Conservation (phyloP, 345 rosid genomes). For the Carallia brachiata region DNA sequence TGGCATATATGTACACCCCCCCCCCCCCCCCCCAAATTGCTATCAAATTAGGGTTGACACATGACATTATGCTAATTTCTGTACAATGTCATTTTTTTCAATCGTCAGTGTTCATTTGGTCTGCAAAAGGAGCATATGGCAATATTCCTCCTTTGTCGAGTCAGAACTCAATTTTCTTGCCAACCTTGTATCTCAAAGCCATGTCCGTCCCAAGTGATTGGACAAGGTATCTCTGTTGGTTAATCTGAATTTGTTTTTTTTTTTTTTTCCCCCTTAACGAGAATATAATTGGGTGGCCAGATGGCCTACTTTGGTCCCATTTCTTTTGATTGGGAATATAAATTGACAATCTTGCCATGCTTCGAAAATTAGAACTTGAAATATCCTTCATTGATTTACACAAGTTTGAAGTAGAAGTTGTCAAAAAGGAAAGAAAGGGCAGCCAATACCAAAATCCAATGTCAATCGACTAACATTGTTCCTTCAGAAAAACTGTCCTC, state of each 20-base stretch:
- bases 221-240: too few species aligned
- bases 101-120: not conserved
- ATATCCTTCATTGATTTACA: too few species aligned
- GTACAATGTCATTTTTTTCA: not conserved
- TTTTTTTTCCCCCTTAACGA: not conserved
- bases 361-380: too few species aligned
- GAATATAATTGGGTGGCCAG: not conserved
- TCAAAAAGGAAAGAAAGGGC: too few species aligned
- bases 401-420: too few species aligned
- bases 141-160: not conserved
- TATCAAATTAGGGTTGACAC: constrained; percentile 4
- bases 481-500: too few species aligned
- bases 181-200: not conserved
- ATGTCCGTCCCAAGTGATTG: too few species aligned
- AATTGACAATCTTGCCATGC: not conserved
- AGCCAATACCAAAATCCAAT: too few species aligned
- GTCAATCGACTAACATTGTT: too few species aligned
- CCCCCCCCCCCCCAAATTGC: not conserved
- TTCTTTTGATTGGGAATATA: not conserved
- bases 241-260: too few species aligned
- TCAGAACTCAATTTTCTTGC: not conserved
- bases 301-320: not conserved
- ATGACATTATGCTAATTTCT: not conserved
- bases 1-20: not conserved
- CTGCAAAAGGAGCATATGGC: not conserved